phyloP scores from a whole-genome alignment of 2,329 filamentous ascomycete species.

The Curvularia lunata region DNA sequence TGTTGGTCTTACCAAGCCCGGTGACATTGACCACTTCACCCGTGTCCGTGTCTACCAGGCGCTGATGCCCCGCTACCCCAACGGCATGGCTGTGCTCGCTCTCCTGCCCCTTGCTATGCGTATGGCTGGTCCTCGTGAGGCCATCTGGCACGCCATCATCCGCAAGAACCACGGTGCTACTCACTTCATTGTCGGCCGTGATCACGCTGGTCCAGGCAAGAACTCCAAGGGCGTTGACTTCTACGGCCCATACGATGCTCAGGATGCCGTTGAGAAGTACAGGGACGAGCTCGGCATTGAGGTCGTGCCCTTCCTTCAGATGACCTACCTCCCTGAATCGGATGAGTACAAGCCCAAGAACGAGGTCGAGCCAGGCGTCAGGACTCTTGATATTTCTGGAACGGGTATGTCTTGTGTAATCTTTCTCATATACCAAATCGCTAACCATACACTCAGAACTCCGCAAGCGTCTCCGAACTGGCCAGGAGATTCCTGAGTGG shows the following conservation, averaged over 20 bases:
- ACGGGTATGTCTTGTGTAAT: slow-evolving; percentile 46
- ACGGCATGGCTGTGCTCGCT: slow-evolving; percentile 97
- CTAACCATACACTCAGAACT: slow-evolving; percentile 65
- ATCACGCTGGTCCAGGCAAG: slow-evolving; percentile 97
- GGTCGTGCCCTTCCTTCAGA: slow-evolving; percentile 99
- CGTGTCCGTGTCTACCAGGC: slow-evolving; percentile 99
- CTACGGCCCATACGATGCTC: slow-evolving; percentile 97
- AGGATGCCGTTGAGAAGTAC: slow-evolving; percentile 96
- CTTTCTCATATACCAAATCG: background rate
- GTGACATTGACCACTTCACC: slow-evolving; percentile 99
- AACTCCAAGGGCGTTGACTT: slow-evolving; percentile 97
- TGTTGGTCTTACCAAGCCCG: slow-evolving; percentile 96
- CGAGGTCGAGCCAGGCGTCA: slow-evolving; percentile 80
- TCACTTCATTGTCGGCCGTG: slow-evolving; percentile 98
- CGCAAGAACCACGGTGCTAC: slow-evolving; percentile 99
- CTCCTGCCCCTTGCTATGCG: slow-evolving; percentile 97
- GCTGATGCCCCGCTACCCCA: slow-evolving; percentile 93
- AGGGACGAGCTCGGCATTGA: slow-evolving; percentile 95
- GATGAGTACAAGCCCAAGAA: slow-evolving; percentile 97
- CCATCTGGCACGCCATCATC: slow-evolving; percentile 99
- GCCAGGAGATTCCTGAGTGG: slow-evolving; percentile 96
- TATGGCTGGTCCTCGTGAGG: slow-evolving; percentile 97
- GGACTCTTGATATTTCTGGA: slow-evolving; percentile 68
- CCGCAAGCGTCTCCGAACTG: slow-evolving; percentile 85
- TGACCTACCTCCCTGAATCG: slow-evolving; percentile 96